Percentiles rank a stretch among this genome's conserved stretches.
Conservation (phyloP, 805 yeast species). For the Kuraishia piskuri region DNA sequence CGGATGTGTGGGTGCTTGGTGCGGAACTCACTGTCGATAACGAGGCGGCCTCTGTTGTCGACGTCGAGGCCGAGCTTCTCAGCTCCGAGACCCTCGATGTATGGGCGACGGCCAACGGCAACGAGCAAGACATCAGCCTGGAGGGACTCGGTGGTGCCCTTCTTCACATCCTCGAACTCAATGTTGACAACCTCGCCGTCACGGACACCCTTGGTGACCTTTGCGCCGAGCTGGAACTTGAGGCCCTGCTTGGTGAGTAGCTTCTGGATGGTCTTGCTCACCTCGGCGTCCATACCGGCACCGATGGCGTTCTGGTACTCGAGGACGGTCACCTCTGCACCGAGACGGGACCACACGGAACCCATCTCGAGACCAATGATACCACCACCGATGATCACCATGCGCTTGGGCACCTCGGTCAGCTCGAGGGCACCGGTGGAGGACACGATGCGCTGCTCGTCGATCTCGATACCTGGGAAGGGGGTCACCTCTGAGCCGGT, state of each 20-base stretch:
- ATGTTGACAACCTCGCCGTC: slow-evolving; percentile 83
- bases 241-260: slow-evolving; percentile 91
- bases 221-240: slow-evolving; percentile 86
- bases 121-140: slow-evolving; percentile 93
- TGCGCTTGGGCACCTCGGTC: slow-evolving; percentile 83
- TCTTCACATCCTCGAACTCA: slow-evolving; percentile 83
- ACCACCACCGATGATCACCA: slow-evolving; percentile 98
- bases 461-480: slow-evolving; percentile 95
- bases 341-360: slow-evolving; percentile 92
- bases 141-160: slow-evolving; percentile 67
- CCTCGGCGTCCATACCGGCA: slow-evolving; percentile 98
- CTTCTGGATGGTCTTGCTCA: slow-evolving; percentile 84
- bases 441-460: slow-evolving; percentile 93
- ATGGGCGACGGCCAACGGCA: slow-evolving; percentile 99
- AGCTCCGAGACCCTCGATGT: slow-evolving; percentile 79
- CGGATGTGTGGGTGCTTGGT: slow-evolving; percentile 90
- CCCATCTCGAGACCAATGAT: slow-evolving; percentile 99
- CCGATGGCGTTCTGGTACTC: slow-evolving; percentile 91
- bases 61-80: slow-evolving; percentile 85
- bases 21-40: slow-evolving; percentile 89
- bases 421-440: slow-evolving; percentile 88
- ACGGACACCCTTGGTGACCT: slow-evolving; percentile 80
- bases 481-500: slow-evolving; percentile 98
- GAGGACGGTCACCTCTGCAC: slow-evolving; percentile 88
- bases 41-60: slow-evolving; percentile 88